Percentiles rank a stretch among this genome's conserved stretches.
Conservation (phyloP, 176 grass and related monocot species). For the Melocanna baccifera region DNA sequence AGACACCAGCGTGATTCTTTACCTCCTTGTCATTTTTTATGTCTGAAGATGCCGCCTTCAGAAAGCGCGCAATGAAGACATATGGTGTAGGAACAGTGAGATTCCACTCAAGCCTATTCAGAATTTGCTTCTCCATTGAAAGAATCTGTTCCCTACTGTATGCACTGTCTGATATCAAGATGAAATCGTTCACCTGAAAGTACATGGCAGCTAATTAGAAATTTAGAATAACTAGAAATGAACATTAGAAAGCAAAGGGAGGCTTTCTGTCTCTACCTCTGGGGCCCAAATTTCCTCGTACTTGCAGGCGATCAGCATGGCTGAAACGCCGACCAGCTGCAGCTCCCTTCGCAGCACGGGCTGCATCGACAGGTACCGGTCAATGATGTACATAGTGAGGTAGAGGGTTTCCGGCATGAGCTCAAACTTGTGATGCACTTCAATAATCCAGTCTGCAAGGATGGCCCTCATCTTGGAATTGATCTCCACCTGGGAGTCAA, state of each 20-base stretch:
- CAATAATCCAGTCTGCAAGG: conserved; percentile 83
- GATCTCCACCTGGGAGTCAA: conserved; percentile 75
- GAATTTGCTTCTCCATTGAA: conserved; percentile 74
- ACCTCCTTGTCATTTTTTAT: conserved; percentile 60
- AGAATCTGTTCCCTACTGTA: conserved; percentile 83
- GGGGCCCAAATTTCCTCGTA: conserved; percentile 98
- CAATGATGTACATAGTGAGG: conserved; percentile 66
- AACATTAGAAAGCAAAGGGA: background rate
- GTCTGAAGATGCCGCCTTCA: conserved; percentile 57
- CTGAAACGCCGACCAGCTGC: conserved; percentile 78
- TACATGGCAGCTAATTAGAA: background rate
- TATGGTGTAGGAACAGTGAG: conserved; percentile 82
- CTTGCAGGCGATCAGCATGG: conserved; percentile 91
- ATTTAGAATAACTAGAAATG: conserved; percentile 6
- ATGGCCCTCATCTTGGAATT: conserved; percentile 92
- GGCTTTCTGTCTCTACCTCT: conserved; percentile 54
- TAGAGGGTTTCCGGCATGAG: conserved; percentile 89
- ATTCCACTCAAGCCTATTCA: conserved; percentile 92
- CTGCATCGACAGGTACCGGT: conserved; percentile 70
- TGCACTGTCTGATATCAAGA: conserved; percentile 79
- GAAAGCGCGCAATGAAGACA: conserved; percentile 73
- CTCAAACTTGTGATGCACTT: conserved; percentile 95
- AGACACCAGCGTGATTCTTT: background rate
- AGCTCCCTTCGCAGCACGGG: conserved; percentile 65
- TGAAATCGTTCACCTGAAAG: conserved; percentile 88